These are phyloP conservation scores for Medicago arabica DNA, from an alignment of 306 rosid genomes.

Conservation along the genomic window DNA sequence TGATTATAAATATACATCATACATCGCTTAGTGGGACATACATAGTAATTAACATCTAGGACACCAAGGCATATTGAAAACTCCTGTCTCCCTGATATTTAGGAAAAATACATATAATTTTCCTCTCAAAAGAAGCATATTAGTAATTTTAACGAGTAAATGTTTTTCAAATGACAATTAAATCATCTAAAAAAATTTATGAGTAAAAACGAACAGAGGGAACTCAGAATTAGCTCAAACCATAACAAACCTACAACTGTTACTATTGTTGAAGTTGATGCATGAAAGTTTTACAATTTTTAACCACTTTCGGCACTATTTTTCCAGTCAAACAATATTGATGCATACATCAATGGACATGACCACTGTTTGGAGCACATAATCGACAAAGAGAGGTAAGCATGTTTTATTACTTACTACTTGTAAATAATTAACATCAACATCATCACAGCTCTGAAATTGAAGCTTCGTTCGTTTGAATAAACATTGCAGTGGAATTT, in stretches of 20 bases:
- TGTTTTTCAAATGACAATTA: too few species aligned
- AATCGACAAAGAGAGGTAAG: constrained; percentile 60
- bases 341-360: constrained; percentile 84
- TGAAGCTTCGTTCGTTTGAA: constrained; percentile 18
- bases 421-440: constrained; percentile 20
- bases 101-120: too few species aligned
- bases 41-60: too few species aligned
- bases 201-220: too few species aligned
- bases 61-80: too few species aligned
- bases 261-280: constrained; percentile 4
- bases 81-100: too few species aligned
- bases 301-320: constrained; percentile 35
- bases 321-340: constrained; percentile 62
- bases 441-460: constrained; percentile 30
- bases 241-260: too few species aligned
- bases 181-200: too few species aligned
- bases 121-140: too few species aligned
- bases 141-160: too few species aligned
- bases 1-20: background rate
- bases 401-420: constrained; percentile 17
- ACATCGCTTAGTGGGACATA: too few species aligned
- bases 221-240: too few species aligned
- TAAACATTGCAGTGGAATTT: constrained; percentile 59
- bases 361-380: constrained; percentile 87
- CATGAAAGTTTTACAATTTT: background rate